phyloP scores from a whole-genome alignment of 139 green algal genomes.

The Tetratostichococcus sp. region DNA sequence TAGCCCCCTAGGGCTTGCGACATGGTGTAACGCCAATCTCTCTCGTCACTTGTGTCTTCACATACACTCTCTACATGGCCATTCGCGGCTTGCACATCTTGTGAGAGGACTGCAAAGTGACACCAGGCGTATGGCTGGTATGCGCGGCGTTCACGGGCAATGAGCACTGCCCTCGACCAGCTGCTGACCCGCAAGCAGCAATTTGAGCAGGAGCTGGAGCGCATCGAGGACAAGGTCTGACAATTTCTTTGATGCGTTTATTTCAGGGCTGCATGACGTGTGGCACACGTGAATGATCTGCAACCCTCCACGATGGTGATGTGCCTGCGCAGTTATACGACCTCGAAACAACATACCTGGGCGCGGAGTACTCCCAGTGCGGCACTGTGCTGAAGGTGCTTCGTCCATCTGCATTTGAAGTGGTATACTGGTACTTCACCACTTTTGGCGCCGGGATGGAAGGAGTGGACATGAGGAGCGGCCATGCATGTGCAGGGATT shows the following conservation, averaged over 20 bases:
- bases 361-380: slow-evolving; percentile 51
- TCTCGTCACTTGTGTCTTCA: too few species aligned
- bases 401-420: neutral
- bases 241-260: too few species aligned
- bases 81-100: too few species aligned
- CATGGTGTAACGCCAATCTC: too few species aligned
- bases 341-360: slow-evolving; percentile 57
- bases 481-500: slow-evolving; percentile 59
- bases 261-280: too few species aligned
- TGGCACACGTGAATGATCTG: too few species aligned
- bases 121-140: neutral
- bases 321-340: slow-evolving; percentile 61
- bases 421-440: neutral
- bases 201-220: neutral
- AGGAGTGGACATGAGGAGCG: too few species aligned
- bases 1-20: too few species aligned
- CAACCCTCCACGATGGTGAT: too few species aligned
- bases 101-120: too few species aligned
- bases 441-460: neutral
- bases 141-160: neutral
- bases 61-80: too few species aligned
- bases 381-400: slow-evolving; percentile 65
- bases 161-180: neutral
- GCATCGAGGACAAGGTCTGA: neutral
- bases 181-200: neutral